phyloP scores from a whole-genome alignment of 2,329 filamentous ascomycete species.

The Anthostomella pinea region DNA sequence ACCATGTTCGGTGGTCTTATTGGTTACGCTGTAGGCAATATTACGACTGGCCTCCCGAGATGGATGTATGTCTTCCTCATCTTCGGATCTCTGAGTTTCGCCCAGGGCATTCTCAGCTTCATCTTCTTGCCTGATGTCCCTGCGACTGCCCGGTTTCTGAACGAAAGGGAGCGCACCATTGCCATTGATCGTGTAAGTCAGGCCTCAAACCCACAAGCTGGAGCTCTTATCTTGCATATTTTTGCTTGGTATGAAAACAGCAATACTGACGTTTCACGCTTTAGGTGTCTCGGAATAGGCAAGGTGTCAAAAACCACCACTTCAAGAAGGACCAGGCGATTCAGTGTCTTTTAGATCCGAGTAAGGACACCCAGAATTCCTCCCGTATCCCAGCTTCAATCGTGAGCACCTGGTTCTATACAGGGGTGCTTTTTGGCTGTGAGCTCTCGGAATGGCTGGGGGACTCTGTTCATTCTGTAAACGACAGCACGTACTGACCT shows the following conservation, averaged over 20 bases:
- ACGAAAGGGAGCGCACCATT: constrained; percentile 51
- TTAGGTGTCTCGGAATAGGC: constrained; percentile 44
- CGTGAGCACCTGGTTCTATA: too few relatives aligned
- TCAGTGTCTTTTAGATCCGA: constrained; percentile 45
- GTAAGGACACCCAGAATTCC: constrained; percentile 5
- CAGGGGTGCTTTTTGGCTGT: too few relatives aligned
- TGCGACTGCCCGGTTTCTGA: constrained; percentile 60
- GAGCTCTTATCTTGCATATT: too few relatives aligned
- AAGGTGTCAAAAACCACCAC: constrained; percentile 53
- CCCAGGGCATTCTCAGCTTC: constrained; percentile 56
- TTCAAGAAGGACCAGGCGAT: constrained; percentile 45
- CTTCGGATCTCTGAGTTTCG: constrained; percentile 52
- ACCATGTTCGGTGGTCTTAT: constrained; percentile 60
- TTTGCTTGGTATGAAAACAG: too few relatives aligned
- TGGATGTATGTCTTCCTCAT: constrained; percentile 51
- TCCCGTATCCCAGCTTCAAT: too few relatives aligned
- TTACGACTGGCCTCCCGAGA: constrained; percentile 35
- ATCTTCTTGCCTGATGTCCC: constrained; percentile 61
- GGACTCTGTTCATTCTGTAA: too few relatives aligned
- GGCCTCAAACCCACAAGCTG: too few relatives aligned
- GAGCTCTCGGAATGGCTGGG: too few relatives aligned
- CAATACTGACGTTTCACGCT: constrained; percentile 13
- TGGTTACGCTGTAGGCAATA: constrained; percentile 59
- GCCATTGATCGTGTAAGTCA: constrained; percentile 44
- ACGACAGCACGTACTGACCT: constrained; percentile 3